Evolutionary conservation across 1,284 basidiomycete genomes (phyloP).

Genomic region (Tausonia pullulans): DNA sequence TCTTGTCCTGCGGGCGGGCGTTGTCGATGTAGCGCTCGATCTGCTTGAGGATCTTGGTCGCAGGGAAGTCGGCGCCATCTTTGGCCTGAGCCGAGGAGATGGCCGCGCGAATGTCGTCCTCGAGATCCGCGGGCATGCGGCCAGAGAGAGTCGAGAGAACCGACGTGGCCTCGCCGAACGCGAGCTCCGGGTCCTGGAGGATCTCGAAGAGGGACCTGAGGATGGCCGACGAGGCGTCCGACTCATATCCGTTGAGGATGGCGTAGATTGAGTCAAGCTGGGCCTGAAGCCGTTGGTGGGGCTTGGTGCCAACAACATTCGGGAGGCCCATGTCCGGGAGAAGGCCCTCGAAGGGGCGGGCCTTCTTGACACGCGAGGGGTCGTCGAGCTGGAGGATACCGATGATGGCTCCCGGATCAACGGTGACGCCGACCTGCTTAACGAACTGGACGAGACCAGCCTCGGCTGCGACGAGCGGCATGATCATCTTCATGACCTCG

Average conservation of each 20-base stretch:
- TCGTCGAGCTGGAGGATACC: constrained; percentile 96
- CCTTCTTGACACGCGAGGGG: constrained; percentile 92
- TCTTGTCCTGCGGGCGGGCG: constrained; percentile 63
- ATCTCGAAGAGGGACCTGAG: constrained; percentile 76
- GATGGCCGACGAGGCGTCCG: constrained; percentile 52
- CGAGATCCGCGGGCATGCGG: constrained; percentile 83
- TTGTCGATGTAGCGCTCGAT: constrained; percentile 76
- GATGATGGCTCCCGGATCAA: constrained; percentile 95
- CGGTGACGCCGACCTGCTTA: constrained; percentile 92
- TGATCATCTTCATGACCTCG: constrained; percentile 99
- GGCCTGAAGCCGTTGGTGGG: constrained; percentile 74
- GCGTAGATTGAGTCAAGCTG: constrained; percentile 74
- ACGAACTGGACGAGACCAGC: constrained; percentile 84
- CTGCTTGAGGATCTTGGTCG: constrained; percentile 58
- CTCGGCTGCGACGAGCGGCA: constrained; percentile 92
- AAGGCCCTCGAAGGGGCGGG: constrained; percentile 93
- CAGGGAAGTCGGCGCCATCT: constrained; percentile 72
- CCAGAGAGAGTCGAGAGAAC: constrained; percentile 84
- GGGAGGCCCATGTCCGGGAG: constrained; percentile 77
- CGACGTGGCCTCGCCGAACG: constrained; percentile 73
- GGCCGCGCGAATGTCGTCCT: constrained; percentile 68
- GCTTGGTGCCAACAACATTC: constrained; percentile 76
- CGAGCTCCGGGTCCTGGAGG: constrained; percentile 73
- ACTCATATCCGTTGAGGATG: constrained; percentile 91
- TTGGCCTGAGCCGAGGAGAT: constrained; percentile 67